Evolutionary conservation across 1,284 basidiomycete genomes (phyloP), one percentile per base, ranked within the genome.

Genomic region (Jaminaea rosea): DNA sequence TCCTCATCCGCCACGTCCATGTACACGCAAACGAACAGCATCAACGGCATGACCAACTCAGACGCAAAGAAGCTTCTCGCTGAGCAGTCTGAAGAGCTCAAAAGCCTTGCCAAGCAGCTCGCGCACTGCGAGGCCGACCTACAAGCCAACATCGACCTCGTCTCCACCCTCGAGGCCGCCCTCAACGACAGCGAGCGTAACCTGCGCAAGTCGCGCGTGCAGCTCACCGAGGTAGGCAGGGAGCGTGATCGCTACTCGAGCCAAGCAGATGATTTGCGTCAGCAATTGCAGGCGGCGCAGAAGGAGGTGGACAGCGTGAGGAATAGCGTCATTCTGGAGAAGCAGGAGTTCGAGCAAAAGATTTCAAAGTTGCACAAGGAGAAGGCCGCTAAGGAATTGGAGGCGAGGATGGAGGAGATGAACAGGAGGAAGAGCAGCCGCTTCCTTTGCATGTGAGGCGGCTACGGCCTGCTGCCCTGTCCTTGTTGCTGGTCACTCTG

Each of bases 121-220:
- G 83, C 83, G 27, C 88, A 92, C 73, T 91, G 88, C 71, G 88
- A 93, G 76, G 83, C 80, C 56, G 89, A 93, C 75, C 78, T 93
- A 54, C 87, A 90, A 65, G 85, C 87, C 47, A 89, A 92, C 72
- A 89, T 90, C 80, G 88, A 93, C 72, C 81, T 92, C 51, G 88
- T 91, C 56, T 81, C 61, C 19, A 66, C 64, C 29, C 56, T 67
- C 23, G 64, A 70, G 50, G 62, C 63, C 3, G 65, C 65, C 21
- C 60, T 69, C 10, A 67, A 67, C 52, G 65, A 69, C 52, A 60
- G 54, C 49, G 65, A 68, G 52, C 47, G 66, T 21, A 68, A 67
- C 24, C 45, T 69, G 58, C 59, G 67, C 32, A 69, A 69, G 53
- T 65, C 64, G 41, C 58, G 67, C 2, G 65, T 68, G 31, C 67